These are phyloP conservation scores for Pachyrhizus erosus DNA, from an alignment of 306 rosid genomes.

Conservation along the genomic window DNA sequence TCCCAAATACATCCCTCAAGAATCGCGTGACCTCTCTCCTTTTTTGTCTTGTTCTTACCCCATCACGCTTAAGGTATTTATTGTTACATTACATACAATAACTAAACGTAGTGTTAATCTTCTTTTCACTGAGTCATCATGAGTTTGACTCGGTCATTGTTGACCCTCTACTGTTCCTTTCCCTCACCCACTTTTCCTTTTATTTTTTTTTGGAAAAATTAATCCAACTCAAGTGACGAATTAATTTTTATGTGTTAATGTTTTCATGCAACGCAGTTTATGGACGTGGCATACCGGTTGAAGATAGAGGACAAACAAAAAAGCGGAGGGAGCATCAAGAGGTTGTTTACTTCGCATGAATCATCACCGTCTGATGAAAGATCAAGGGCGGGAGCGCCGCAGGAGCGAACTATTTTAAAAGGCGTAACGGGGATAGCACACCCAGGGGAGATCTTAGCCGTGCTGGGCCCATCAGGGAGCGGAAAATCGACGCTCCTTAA, in stretches of 20 bases:
- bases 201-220: neutral
- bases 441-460: conserved; percentile 85
- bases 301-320: conserved; percentile 52
- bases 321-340: conserved; percentile 45
- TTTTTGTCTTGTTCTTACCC: conserved; percentile 60
- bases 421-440: conserved; percentile 77
- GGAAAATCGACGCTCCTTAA: conserved; percentile 90
- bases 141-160: neutral
- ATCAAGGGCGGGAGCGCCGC: conserved; percentile 36
- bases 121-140: neutral
- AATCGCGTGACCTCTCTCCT: conserved; percentile 54
- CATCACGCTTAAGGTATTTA: conserved; percentile 78
- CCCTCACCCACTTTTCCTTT: neutral
- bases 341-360: conserved; percentile 8
- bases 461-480: conserved; percentile 91
- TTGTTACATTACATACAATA: neutral
- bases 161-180: neutral
- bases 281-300: conserved; percentile 70
- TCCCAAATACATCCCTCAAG: conserved; percentile 46
- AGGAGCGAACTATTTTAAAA: conserved; percentile 64
- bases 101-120: neutral
- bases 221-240: neutral
- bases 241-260: neutral
- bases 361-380: conserved; percentile 34
- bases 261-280: conserved; percentile 78